Percentiles rank a stretch among this genome's conserved stretches.
Conservation (phyloP, 495 filamentous ascomycete genomes). For the Cetradonia linearis region DNA sequence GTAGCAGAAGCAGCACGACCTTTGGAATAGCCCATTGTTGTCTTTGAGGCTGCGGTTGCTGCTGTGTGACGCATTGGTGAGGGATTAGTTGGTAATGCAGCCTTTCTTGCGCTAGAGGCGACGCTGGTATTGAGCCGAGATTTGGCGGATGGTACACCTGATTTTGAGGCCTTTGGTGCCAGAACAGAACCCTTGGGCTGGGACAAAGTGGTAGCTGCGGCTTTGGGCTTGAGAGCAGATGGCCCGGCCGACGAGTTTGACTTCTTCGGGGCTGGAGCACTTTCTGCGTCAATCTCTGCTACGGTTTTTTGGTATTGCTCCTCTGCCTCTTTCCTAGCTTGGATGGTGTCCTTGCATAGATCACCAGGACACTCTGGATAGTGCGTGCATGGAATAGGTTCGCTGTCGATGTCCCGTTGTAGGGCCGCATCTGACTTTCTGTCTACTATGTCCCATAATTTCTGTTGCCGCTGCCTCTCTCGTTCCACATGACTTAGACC, state of each 20-base stretch:
- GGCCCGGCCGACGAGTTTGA: constrained; percentile 22
- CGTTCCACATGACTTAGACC: constrained; percentile 22
- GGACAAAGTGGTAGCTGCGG: constrained; percentile 48
- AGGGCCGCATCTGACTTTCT: constrained; percentile 17
- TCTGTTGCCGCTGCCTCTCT: constrained; percentile 17
- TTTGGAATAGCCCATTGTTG: constrained; percentile 71
- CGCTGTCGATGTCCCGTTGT: constrained; percentile 18
- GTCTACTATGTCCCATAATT: constrained; percentile 15
- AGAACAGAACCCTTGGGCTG: constrained; percentile 28
- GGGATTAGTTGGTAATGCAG: constrained; percentile 34
- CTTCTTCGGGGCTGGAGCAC: constrained; percentile 40
- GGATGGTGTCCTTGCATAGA: constrained; percentile 20
- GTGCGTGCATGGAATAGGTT: constrained; percentile 18
- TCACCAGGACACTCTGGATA: constrained; percentile 22
- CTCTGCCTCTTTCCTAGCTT: constrained; percentile 19
- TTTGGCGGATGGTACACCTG: constrained; percentile 34
- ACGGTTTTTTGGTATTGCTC: constrained; percentile 47
- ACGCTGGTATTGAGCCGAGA: constrained; percentile 29
- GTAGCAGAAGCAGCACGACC: constrained; percentile 53
- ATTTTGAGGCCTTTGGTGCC: constrained; percentile 29
- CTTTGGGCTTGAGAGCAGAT: constrained; percentile 40
- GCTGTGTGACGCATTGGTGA: constrained; percentile 50
- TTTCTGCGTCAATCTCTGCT: constrained; percentile 53
- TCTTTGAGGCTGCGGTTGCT: constrained; percentile 56
- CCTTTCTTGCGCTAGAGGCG: constrained; percentile 34